phyloP scores from a whole-genome alignment of 2,329 filamentous ascomycete genomes.

The Cladosporium sp. region DNA sequence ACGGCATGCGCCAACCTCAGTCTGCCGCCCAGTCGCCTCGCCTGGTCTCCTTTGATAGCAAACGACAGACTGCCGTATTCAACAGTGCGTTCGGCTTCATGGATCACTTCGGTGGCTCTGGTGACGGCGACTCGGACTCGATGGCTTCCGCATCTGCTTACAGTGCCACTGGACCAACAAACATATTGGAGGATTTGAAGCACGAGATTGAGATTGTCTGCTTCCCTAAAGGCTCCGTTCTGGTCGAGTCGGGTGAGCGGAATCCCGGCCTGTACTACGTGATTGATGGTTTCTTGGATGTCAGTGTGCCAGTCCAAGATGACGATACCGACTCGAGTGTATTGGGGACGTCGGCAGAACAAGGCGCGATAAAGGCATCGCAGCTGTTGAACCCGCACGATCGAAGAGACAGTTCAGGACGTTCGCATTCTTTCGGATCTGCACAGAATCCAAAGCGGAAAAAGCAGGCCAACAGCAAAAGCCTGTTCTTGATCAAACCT shows the following conservation, averaged over 20 bases:
- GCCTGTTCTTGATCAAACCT: constrained; percentile 88
- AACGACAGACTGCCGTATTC: constrained; percentile 75
- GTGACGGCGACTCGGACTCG: constrained; percentile 86
- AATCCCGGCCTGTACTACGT: constrained; percentile 97
- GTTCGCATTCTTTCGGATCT: constrained; percentile 13
- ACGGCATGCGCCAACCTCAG: constrained; percentile 64
- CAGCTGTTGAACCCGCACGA: constrained; percentile 27
- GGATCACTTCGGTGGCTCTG: constrained; percentile 67
- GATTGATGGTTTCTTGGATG: constrained; percentile 93
- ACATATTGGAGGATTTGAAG: constrained; percentile 75
- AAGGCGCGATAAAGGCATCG: constrained; percentile 38
- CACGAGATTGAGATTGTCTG: constrained; percentile 96
- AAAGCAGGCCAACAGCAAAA: constrained; percentile 61
- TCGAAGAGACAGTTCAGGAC: constrained; percentile 7
- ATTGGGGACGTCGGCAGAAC: constrained; percentile 43
- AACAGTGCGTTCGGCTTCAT: constrained; percentile 68
- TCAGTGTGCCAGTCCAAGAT: constrained; percentile 80
- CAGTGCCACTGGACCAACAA: constrained; percentile 60
- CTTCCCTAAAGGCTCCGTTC: constrained; percentile 89
- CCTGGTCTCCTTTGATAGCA: constrained; percentile 79
- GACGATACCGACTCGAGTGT: constrained; percentile 49
- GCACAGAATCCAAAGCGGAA: constrained; percentile 35
- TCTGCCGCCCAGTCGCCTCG: constrained; percentile 85
- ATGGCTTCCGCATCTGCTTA: constrained; percentile 57
- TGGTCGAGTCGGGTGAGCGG: constrained; percentile 96